Percentiles rank a stretch among this genome's conserved stretches.
Conservation (phyloP, 129 eudicot genomes). For the Deinandra increscens region DNA sequence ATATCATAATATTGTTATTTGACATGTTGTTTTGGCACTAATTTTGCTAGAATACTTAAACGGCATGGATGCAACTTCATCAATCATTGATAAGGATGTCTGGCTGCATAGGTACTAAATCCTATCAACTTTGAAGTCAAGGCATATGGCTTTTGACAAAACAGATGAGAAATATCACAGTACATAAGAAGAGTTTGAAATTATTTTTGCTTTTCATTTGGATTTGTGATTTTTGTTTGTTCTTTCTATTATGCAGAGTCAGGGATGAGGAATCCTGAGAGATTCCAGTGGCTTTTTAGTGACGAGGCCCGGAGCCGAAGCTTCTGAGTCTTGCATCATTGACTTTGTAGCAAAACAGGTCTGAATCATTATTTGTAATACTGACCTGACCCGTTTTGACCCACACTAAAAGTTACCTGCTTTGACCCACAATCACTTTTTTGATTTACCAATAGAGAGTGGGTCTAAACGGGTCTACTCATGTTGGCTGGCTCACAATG, state of each 20-base stretch:
- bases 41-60: slow-evolving; percentile 63
- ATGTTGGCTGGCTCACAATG: not conserved
- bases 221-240: not conserved
- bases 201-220: not conserved
- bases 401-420: not conserved
- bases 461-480: not conserved
- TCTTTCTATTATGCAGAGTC: not conserved
- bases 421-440: not conserved
- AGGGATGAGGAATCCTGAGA: slow-evolving; percentile 77
- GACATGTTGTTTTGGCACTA: not conserved
- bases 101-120: slow-evolving; percentile 63
- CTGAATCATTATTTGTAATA: not conserved
- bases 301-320: slow-evolving; percentile 42
- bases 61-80: slow-evolving; percentile 63
- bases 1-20: not conserved
- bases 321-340: slow-evolving; percentile 45
- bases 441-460: not conserved
- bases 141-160: not conserved
- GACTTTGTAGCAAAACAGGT: slow-evolving; percentile 81
- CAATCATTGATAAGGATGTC: slow-evolving; percentile 64
- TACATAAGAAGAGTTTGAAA: not conserved
- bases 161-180: not conserved
- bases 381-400: not conserved
- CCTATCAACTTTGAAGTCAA: not conserved
- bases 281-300: slow-evolving; percentile 80